Evolutionary conservation across 371 early-diverging fungal species (phyloP).

Genomic region (Batkoa obscura): DNA sequence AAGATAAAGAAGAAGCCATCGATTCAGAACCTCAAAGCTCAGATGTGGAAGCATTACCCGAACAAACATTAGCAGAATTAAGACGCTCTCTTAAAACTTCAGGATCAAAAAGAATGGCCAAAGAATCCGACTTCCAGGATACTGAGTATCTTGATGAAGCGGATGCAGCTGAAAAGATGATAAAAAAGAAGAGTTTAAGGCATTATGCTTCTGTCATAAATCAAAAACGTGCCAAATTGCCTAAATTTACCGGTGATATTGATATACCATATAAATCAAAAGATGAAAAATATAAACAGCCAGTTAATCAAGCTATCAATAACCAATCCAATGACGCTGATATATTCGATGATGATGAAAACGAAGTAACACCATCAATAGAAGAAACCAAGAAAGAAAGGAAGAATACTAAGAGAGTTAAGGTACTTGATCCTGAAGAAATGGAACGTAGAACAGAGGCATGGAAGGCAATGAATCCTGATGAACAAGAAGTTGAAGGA

Average conservation of each 20-base stretch:
- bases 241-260: conserved; percentile 40
- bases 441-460: conserved; percentile 6
- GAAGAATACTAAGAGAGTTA: neutral
- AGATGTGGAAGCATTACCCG: conserved; percentile 8
- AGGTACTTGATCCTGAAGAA: neutral
- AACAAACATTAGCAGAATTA: conserved; percentile 3
- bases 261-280: conserved; percentile 48
- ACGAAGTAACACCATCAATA: conserved; percentile 18
- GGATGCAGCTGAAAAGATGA: conserved; percentile 61
- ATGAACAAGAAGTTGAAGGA: conserved; percentile 21
- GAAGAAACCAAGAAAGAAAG: conserved; percentile 24
- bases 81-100: conserved; percentile 1
- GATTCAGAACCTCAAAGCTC: conserved; percentile 8
- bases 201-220: conserved; percentile 21
- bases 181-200: conserved; percentile 41
- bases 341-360: conserved; percentile 14
- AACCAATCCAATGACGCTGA: conserved; percentile 9
- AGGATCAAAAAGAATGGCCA: conserved; percentile 17
- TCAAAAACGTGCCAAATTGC: conserved; percentile 19
- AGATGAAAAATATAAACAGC: conserved; percentile 10
- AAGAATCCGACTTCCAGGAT: conserved; percentile 60
- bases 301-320: conserved; percentile 8
- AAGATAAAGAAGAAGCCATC: conserved; percentile 8
- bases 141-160: conserved; percentile 44
- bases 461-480: conserved; percentile 12